These are phyloP conservation scores for Collybia mongolica DNA, from an alignment of 768 basidiomycete genomes.

Conservation along the genomic window DNA sequence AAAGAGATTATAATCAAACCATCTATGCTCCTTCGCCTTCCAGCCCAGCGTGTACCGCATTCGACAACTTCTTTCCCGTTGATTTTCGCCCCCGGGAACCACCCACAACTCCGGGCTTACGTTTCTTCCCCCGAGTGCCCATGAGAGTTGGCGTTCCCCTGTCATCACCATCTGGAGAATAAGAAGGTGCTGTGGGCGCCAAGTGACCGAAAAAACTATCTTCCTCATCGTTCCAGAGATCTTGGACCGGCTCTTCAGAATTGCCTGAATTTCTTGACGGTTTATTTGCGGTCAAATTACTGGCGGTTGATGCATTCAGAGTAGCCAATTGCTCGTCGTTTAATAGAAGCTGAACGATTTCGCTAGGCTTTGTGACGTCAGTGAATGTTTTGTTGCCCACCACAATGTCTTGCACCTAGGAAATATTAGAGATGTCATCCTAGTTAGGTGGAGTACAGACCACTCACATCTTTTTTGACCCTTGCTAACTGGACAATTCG, in stretches of 20 bases:
- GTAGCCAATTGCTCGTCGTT: slow-evolving; percentile 92
- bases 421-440: not conserved
- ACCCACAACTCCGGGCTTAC: slow-evolving; percentile 33
- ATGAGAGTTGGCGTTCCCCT: slow-evolving; percentile 26
- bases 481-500: slow-evolving; percentile 95
- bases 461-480: slow-evolving; percentile 88
- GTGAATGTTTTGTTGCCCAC: slow-evolving; percentile 96
- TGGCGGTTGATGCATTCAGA: slow-evolving; percentile 47
- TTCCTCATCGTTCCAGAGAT: slow-evolving; percentile 85
- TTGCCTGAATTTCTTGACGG: slow-evolving; percentile 24
- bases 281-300: slow-evolving; percentile 30
- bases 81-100: slow-evolving; percentile 37
- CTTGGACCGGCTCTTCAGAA: slow-evolving; percentile 44
- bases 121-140: slow-evolving; percentile 40
- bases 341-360: slow-evolving; percentile 92
- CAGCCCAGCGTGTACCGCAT: too few relatives aligned
- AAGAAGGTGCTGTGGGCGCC: slow-evolving; percentile 20
- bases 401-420: slow-evolving; percentile 96
- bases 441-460: slow-evolving; percentile 18
- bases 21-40: too few relatives aligned
- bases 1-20: too few relatives aligned
- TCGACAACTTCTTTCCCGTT: slow-evolving; percentile 7
- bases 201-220: slow-evolving; percentile 82
- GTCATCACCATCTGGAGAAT: slow-evolving; percentile 31
- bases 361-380: slow-evolving; percentile 91